phyloP scores from a whole-genome alignment of 345 rosid genomes.

The Crucihimalaya himalaica region DNA sequence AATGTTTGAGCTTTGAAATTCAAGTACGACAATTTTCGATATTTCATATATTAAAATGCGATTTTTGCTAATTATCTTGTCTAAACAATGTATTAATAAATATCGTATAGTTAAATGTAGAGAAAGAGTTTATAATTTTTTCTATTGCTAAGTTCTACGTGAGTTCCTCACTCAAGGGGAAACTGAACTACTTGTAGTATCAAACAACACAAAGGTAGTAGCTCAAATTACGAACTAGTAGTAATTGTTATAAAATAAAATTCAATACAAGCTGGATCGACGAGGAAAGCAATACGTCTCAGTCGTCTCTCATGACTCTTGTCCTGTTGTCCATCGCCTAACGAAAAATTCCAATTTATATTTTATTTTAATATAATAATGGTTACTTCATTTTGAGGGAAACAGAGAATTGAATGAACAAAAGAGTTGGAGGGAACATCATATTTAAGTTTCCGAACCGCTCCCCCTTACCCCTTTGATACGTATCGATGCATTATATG shows the following conservation, averaged over 20 bases:
- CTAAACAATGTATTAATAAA: background rate
- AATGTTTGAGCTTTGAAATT: background rate
- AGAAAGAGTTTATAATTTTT: background rate
- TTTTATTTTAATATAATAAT: background rate
- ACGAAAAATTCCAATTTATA: background rate
- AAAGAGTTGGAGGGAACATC: slow-evolving; percentile 25
- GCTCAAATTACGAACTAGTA: slow-evolving; percentile 17
- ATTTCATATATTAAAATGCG: background rate
- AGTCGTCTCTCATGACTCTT: slow-evolving; percentile 27
- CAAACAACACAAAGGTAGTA: slow-evolving; percentile 20
- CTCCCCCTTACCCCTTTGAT: slow-evolving; percentile 9
- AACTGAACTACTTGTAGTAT: slow-evolving; percentile 10
- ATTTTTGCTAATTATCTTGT: background rate
- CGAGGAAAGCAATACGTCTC: slow-evolving; percentile 13
- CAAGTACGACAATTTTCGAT: background rate
- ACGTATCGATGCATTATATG: slow-evolving; percentile 8
- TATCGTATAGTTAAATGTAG: background rate
- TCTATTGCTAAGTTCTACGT: background rate
- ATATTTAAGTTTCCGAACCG: slow-evolving; percentile 34
- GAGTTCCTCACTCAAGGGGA: slow-evolving; percentile 29
- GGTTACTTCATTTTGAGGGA: slow-evolving; percentile 34
- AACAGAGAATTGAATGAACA: slow-evolving; percentile 35
- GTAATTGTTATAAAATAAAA: background rate
- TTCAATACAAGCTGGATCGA: slow-evolving; percentile 17
- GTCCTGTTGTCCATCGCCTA: slow-evolving; percentile 27